Percentiles rank a stretch among this genome's conserved stretches.
These are phyloP conservation scores for Trametes cubensis DNA, from an alignment of 768 basidiomycete genomes.

Conservation along the genomic window DNA sequence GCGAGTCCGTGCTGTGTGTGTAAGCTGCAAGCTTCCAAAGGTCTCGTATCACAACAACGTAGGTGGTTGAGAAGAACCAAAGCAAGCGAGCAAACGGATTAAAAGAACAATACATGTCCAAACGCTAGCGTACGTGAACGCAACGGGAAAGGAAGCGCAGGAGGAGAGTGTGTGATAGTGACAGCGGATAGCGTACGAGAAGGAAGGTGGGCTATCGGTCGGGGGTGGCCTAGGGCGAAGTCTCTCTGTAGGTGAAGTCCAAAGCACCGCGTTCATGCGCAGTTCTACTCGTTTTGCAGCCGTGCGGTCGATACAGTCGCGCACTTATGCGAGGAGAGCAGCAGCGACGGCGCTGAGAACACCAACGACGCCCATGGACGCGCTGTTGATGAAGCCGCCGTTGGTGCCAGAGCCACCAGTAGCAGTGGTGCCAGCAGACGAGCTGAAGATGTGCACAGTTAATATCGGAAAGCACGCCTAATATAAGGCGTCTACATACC, in stretches of 20 bases:
- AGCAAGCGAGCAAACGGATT: background rate
- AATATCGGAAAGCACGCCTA: slow-evolving; percentile 13
- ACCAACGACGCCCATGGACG: slow-evolving; percentile 43
- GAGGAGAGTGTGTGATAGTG: background rate
- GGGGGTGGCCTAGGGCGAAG: slow-evolving; percentile 17
- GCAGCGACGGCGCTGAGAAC: slow-evolving; percentile 39
- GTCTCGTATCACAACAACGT: no score
- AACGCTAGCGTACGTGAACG: slow-evolving; percentile 1
- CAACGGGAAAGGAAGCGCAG: background rate
- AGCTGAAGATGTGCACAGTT: slow-evolving; percentile 17
- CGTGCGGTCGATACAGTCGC: background rate
- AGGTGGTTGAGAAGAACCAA: background rate
- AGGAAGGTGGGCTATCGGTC: slow-evolving; percentile 23
- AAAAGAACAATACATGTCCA: slow-evolving; percentile 8
- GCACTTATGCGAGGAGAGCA: slow-evolving; percentile 42
- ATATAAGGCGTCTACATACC: background rate
- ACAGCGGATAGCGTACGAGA: slow-evolving; percentile 8
- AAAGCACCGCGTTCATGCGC: slow-evolving; percentile 7
- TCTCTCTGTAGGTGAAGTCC: slow-evolving; percentile 22
- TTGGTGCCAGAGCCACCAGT: slow-evolving; percentile 21
- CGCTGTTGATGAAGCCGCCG: slow-evolving; percentile 36
- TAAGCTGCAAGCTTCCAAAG: no score
- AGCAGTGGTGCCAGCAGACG: slow-evolving; percentile 27
- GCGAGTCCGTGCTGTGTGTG: slow-evolving; percentile 9
- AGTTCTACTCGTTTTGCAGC: slow-evolving; percentile 13